Percentiles rank a stretch among this genome's conserved stretches.
phyloP scores from a whole-genome alignment of 108 stramenopile species.

The Cylindrotheca fusiformis region DNA sequence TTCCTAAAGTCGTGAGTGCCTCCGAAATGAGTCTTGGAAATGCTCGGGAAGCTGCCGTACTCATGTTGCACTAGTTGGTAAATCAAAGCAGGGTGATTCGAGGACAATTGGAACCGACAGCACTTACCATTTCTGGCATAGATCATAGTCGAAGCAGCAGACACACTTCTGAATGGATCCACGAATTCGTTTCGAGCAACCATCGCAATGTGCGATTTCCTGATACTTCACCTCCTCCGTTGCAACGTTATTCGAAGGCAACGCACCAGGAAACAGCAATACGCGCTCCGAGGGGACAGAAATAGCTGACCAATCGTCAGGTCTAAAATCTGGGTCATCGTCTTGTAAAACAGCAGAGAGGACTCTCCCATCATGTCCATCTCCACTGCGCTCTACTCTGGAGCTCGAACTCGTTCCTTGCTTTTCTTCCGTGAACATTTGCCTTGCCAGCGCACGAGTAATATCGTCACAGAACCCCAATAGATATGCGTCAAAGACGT shows the following conservation, averaged over 20 bases:
- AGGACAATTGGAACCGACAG: no score
- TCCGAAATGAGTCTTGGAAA: constrained; percentile 13
- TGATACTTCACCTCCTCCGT: constrained; percentile 33
- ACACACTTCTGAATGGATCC: constrained; percentile 61
- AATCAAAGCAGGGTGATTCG: no score
- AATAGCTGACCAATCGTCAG: constrained; percentile 21
- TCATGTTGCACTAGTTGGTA: no score
- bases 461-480: constrained; percentile 88
- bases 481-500: constrained; percentile 74
- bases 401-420: background rate
- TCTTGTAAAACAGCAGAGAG: constrained; percentile 17
- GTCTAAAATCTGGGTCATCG: constrained; percentile 8
- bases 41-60: background rate
- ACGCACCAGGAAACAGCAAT: constrained; percentile 76
- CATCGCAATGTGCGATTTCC: constrained; percentile 77
- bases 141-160: constrained; percentile 84
- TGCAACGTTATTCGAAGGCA: constrained; percentile 2
- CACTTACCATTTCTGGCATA: constrained; percentile 63
- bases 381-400: background rate
- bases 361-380: constrained; percentile 19
- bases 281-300: constrained; percentile 62
- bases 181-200: constrained; percentile 48
- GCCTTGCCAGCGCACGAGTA: constrained; percentile 48
- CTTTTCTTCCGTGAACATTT: constrained; percentile 18
- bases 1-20: constrained; percentile 20